Evolutionary conservation across 1,284 basidiomycete genomes (phyloP), one percentile per base, ranked within the genome.

Genomic region (Paramarasmius palmivorus): DNA sequence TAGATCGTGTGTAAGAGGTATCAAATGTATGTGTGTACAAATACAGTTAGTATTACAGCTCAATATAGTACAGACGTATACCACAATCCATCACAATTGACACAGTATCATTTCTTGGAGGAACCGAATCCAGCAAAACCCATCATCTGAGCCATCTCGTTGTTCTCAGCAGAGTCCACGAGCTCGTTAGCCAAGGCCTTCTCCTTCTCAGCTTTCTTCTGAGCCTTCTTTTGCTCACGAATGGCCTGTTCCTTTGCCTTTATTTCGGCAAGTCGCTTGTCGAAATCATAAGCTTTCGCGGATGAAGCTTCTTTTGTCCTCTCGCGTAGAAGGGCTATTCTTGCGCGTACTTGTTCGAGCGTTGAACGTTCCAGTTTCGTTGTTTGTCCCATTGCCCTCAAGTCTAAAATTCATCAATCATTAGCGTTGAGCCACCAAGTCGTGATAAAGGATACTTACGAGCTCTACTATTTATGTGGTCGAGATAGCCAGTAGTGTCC

Each of bases 381-480:
- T 1, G 92, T 93, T 73, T 99, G 97, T 19, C 96, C 97, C n/a
- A 99, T 68, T 29, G 82, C 83, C 50, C 93, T 85, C 47, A 99
- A 76, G 77, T 99, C 95, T 96, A 32, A 4, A n/a, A 46, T n/a
- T 15, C 25, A 64, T 37, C 34, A 6, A 36, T 17, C 15, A 45
- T 49, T 2, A 51, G 40, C 41, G 0, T 10, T 17, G 14, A 20
- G 14, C 19, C 40, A 37, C 32, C 29, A 25, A 51, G n/a, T 46
- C 22, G 10, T 46, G 45, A 32, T 55, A 20, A 49, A 12, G 23
- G 37, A 2, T 26, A 85, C 93, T 67, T 69, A 97, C 95, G 97
- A 57, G 87, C 86, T 73, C 95, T 82, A 46, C 92, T 88, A 70
- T 99, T 99, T 54, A 99, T 85, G 68, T 99, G 97, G 69, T 99